Conservation (phyloP, 306 rosid genomes). For the Arachis stenosperma region DNA sequence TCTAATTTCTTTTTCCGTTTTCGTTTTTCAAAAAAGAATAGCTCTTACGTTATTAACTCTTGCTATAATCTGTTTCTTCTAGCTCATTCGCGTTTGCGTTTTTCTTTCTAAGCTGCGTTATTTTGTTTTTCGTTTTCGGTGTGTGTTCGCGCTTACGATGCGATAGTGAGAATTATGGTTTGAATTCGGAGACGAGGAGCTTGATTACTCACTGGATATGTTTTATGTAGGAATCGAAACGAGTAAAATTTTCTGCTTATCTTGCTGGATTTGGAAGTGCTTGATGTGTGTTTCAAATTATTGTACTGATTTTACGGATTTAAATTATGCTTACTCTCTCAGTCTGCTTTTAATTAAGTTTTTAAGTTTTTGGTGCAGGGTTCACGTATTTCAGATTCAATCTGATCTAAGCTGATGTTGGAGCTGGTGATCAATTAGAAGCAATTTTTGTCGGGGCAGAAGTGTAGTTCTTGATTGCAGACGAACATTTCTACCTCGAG, state of each 20-base stretch:
- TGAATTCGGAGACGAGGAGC: constrained; percentile 10
- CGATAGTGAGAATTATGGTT: constrained; percentile 5
- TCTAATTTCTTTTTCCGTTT: not conserved
- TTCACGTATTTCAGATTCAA: constrained; percentile 8
- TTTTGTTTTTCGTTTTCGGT: not conserved
- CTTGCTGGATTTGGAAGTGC: constrained; percentile 20
- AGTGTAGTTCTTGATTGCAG: not conserved
- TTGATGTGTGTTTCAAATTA: not conserved
- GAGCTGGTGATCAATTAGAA: constrained; percentile 11
- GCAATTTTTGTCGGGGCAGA: not conserved
- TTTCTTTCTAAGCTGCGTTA: not conserved
- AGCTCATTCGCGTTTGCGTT: not conserved
- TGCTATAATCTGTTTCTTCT: constrained; percentile 19
- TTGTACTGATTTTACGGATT: constrained; percentile 6
- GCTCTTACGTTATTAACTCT: not conserved
- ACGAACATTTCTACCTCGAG: not conserved
- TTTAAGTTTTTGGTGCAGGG: not conserved
- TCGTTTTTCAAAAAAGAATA: not conserved
- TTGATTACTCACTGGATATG: constrained; percentile 22
- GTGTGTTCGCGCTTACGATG: not conserved
- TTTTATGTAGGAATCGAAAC: not conserved
- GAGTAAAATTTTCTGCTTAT: not conserved
- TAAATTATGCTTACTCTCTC: not conserved
- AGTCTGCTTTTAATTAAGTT: not conserved
- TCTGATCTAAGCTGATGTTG: constrained; percentile 25